Percentiles rank a stretch among this genome's conserved stretches.
Conservation (phyloP, 2,329 filamentous ascomycete species). For the Shiraia bambusicola region DNA sequence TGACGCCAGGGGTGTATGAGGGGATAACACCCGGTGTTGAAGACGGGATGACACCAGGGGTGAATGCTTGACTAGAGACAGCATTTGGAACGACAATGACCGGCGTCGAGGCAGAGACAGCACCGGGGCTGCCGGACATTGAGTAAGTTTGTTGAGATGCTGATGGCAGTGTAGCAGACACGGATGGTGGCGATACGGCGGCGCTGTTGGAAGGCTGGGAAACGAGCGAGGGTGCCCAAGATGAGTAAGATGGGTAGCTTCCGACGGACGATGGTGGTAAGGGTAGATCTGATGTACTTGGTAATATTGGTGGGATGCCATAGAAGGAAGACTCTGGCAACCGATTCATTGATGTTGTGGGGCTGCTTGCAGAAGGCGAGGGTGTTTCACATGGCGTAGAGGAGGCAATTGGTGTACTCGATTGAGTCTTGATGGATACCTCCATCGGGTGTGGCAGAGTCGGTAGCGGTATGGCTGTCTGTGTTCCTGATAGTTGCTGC, state of each 20-base stretch:
- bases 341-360: neutral
- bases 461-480: slow-evolving; percentile 1
- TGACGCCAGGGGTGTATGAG: slow-evolving; percentile 2
- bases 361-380: neutral
- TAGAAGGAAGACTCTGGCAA: neutral
- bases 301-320: neutral
- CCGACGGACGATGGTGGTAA: neutral
- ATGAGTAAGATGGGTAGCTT: neutral
- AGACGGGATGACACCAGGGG: neutral
- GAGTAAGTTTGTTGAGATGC: neutral
- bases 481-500: slow-evolving; percentile 2
- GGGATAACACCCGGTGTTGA: slow-evolving; percentile 2
- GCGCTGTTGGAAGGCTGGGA: neutral
- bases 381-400: slow-evolving; percentile 12
- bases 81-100: neutral
- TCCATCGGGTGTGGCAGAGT: slow-evolving; percentile 4
- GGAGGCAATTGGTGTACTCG: slow-evolving; percentile 2
- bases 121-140: neutral
- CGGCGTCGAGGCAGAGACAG: neutral
- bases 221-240: no score
- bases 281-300: neutral
- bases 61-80: neutral
- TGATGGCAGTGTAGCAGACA: neutral
- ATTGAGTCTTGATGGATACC: slow-evolving; percentile 9
- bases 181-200: neutral